phyloP scores from a whole-genome alignment of 1,284 basidiomycete species.

The Heterobasidion occidentale region DNA sequence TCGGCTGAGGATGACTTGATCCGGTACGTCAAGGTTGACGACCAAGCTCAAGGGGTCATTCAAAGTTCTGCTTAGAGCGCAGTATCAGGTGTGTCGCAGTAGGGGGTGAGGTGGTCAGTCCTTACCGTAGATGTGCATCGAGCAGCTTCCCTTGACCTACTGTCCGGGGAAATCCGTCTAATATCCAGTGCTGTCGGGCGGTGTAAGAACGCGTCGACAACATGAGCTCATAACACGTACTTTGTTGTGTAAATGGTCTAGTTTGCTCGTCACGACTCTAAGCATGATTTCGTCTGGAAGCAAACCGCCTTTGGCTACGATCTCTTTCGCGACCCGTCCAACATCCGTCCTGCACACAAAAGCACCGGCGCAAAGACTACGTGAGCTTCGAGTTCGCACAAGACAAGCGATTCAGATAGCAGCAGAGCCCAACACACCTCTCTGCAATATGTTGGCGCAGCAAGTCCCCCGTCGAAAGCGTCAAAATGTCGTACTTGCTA shows the following conservation, averaged over 20 bases:
- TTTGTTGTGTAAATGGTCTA: constrained; percentile 61
- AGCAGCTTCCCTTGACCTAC: constrained; percentile 83
- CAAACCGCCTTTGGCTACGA: constrained; percentile 70
- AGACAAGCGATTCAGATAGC: not conserved
- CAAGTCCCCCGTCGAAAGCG: constrained; percentile 76
- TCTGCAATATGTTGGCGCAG: constrained; percentile 74
- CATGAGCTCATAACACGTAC: constrained; percentile 22
- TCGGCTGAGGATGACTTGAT: constrained; percentile 82
- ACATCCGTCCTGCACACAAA: constrained; percentile 46
- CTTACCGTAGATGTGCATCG: constrained; percentile 64
- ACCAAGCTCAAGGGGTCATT: constrained; percentile 73
- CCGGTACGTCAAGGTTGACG: constrained; percentile 88
- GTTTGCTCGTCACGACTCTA: constrained; percentile 62
- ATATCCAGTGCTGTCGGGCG: constrained; percentile 72
- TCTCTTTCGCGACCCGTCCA: constrained; percentile 64
- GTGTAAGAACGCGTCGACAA: not conserved
- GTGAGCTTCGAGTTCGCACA: not conserved
- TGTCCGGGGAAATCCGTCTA: constrained; percentile 96
- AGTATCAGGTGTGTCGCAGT: not conserved
- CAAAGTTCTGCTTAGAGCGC: constrained; percentile 34
- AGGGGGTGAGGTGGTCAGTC: constrained; percentile 4
- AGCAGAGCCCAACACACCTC: constrained; percentile 27
- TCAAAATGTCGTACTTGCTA: constrained; percentile 67
- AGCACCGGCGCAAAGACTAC: not conserved
- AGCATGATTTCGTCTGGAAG: constrained; percentile 76